phyloP scores from a whole-genome alignment of 2,329 filamentous ascomycete genomes.

The Metarhizium humberi region DNA sequence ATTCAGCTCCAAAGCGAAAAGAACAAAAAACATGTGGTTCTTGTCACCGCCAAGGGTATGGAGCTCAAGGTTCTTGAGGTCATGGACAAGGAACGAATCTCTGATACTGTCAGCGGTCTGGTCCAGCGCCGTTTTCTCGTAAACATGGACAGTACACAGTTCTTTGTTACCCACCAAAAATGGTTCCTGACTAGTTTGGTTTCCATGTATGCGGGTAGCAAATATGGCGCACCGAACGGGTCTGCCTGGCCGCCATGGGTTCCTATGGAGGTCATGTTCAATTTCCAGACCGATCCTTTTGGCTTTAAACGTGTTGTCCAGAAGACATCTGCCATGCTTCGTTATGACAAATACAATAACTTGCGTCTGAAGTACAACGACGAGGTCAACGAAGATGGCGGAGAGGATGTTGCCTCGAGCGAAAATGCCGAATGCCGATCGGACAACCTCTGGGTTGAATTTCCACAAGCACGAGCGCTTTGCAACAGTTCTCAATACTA shows the following conservation, averaged over 20 bases:
- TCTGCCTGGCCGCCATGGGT: slow-evolving; percentile 97
- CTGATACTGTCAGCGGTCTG: slow-evolving; percentile 86
- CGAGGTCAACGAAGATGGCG: slow-evolving; percentile 64
- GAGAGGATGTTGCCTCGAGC: slow-evolving; percentile 34
- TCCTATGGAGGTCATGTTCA: slow-evolving; percentile 96
- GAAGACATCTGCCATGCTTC: slow-evolving; percentile 86
- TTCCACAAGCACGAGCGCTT: slow-evolving; percentile 85
- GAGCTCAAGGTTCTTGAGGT: slow-evolving; percentile 95
- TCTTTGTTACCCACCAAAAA: slow-evolving; percentile 93
- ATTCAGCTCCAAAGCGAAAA: slow-evolving; percentile 98
- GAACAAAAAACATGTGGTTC: slow-evolving; percentile 89
- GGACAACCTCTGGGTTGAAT: slow-evolving; percentile 94
- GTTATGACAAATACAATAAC: slow-evolving; percentile 98
- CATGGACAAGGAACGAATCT: slow-evolving; percentile 91
- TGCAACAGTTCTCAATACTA: slow-evolving; percentile 98
- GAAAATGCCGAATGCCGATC: slow-evolving; percentile 67
- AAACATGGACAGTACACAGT: slow-evolving; percentile 95
- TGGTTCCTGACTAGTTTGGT: slow-evolving; percentile 77
- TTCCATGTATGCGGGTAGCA: slow-evolving; percentile 89
- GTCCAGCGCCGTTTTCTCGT: slow-evolving; percentile 91
- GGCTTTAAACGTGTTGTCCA: slow-evolving; percentile 98
- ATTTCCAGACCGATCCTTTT: slow-evolving; percentile 86
- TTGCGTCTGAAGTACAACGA: slow-evolving; percentile 95
- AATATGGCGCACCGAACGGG: slow-evolving; percentile 75
- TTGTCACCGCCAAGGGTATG: slow-evolving; percentile 97